These are phyloP conservation scores for Pichia sp. DNA, from an alignment of 1,139 yeast species.

Conservation along the genomic window DNA sequence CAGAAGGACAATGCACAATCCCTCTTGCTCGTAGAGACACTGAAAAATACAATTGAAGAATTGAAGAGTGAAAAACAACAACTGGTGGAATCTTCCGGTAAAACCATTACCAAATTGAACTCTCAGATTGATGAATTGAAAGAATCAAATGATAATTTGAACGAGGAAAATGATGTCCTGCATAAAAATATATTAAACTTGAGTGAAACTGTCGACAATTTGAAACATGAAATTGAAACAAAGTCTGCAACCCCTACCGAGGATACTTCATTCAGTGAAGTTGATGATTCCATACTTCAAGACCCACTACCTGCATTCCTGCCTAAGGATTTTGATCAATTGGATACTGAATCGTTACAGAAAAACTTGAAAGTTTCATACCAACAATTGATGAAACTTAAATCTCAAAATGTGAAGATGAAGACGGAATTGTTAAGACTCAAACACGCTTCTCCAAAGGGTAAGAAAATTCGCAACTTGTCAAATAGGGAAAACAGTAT, in stretches of 20 bases:
- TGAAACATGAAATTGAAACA: constrained; percentile 12
- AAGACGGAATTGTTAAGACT: constrained; percentile 7
- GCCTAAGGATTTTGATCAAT: constrained; percentile 39
- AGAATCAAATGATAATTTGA: constrained; percentile 45
- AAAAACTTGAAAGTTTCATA: constrained; percentile 64
- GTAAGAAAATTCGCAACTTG: constrained; percentile 1
- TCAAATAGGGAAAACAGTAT: no score
- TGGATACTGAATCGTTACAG: constrained; percentile 57
- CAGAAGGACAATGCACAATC: constrained; percentile 26
- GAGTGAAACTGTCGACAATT: constrained; percentile 7
- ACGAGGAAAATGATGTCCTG: constrained; percentile 57
- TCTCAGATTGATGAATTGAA: constrained; percentile 42
- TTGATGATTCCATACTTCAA: constrained; percentile 23
- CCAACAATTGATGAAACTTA: constrained; percentile 47
- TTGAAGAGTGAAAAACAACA: constrained; percentile 36
- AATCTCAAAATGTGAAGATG: constrained; percentile 26
- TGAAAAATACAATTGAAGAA: constrained; percentile 45
- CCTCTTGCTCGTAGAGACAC: constrained; percentile 25
- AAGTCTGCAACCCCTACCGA: background rate
- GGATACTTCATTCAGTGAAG: constrained; percentile 13
- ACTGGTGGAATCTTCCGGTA: constrained; percentile 32
- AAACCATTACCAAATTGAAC: constrained; percentile 30
- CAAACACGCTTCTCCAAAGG: constrained; percentile 4
- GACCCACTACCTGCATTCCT: constrained; percentile 24
- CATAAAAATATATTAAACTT: constrained; percentile 37